These are phyloP conservation scores for Arctostaphylos glauca DNA, from an alignment of 148 eudicot genomes.

Conservation along the genomic window DNA sequence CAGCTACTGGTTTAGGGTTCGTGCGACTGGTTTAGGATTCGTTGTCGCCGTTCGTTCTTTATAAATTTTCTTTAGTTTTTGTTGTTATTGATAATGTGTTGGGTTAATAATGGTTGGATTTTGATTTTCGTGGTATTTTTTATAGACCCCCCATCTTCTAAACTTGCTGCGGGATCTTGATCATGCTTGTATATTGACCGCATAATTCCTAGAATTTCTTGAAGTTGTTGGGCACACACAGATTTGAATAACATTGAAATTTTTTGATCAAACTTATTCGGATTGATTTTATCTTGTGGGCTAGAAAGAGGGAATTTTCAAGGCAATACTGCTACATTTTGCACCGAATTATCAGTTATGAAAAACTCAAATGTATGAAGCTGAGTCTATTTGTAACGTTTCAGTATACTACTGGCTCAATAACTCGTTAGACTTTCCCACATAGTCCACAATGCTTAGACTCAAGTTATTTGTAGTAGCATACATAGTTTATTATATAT, in stretches of 20 bases:
- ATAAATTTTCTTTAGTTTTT: constrained; percentile 1
- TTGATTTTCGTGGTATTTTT: not conserved
- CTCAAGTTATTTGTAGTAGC: too few relatives aligned
- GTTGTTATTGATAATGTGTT: not conserved
- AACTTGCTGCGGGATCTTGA: not conserved
- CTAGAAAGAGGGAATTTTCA: not conserved
- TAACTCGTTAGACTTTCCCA: too few relatives aligned
- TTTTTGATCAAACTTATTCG: not conserved
- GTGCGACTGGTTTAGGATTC: too few relatives aligned
- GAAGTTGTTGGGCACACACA: not conserved
- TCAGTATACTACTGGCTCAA: too few relatives aligned
- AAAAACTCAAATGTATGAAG: not conserved
- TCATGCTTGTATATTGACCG: not conserved
- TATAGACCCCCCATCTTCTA: not conserved
- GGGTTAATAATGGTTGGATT: not conserved
- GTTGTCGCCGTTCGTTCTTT: too few relatives aligned
- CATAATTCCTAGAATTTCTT: not conserved
- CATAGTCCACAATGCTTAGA: too few relatives aligned
- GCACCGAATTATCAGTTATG: not conserved
- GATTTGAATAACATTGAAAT: not conserved
- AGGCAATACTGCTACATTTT: not conserved
- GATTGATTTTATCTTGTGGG: not conserved
- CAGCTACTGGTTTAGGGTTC: too few relatives aligned
- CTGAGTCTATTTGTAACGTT: too few relatives aligned
- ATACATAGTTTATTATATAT: too few relatives aligned